Base-by-base conservation (phyloP, 2,329 filamentous ascomycete genomes). In the Thielaviopsis musarum region DNA sequence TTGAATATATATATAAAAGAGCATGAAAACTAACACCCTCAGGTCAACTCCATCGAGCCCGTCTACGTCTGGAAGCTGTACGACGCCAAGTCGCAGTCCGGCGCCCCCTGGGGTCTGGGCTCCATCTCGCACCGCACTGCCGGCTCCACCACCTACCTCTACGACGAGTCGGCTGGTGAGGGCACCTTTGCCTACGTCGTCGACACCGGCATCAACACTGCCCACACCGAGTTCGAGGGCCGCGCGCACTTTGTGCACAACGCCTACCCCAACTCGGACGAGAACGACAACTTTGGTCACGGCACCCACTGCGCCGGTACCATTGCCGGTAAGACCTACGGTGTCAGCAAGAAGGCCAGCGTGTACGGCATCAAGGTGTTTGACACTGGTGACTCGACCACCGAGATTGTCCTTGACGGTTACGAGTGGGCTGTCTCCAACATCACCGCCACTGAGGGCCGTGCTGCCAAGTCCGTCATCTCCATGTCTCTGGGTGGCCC, bases 251-350 rank as follows among this genome's bases (percentile, higher is more conserved):
- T 93, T 93, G 93, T 91, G 71, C 91, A 94, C 82, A 98, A 93
- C 66, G 91, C 98, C 67, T 93, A 93, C 63, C 66, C 73, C 54
- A 84, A 84, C 63, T 91, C 98, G 70, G 84, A 80, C 56, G 93
- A 98, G 70, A 79, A 82, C 66, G 93, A 98, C 75, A 93, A 93
- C 72, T 98, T 98, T 68, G 93, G 93, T 63, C 93, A 98, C 78
- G 93, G 93, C 68, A 98, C 93, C 68, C 93, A 98, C 81, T 98
- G 93, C 83, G 96, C 93, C 64, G 93, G 93, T 67, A 98, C 93
- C 64, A 85, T 97, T 68, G 93, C 88, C 65, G 93, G 93, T 71
- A 94, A 93, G 83, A 96, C 95, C 79, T 97, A 95, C 70, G 93
- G 93, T 81, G 91, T 98, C 64, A 91, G 93, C 71, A 98, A 98